Base-by-base conservation (phyloP, 345 rosid genomes). In the Aquilaria sinensis region DNA sequence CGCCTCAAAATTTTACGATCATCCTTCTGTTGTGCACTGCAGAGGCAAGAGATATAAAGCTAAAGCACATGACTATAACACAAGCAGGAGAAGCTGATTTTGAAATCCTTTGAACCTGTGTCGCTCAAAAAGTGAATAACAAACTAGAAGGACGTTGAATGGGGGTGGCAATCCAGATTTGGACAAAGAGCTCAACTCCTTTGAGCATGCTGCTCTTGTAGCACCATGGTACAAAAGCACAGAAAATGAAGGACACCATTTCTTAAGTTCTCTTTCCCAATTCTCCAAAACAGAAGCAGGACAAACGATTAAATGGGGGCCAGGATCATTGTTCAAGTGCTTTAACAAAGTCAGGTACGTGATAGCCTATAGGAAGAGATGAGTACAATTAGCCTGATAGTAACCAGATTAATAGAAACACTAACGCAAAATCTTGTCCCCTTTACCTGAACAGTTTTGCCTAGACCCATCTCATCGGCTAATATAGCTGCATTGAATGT, bases 401-500 rank as follows among this genome's bases (percentile, higher is more conserved):
- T 49, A 62, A 52, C 41, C 49, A 45, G 43, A 34, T 56, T 59
- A 58, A 64, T 51, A 11, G 10, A 34, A 15, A 53, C 29, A 72
- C 45, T 45, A 16, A 56, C 51, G 16, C 58, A 47, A 59, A 29
- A 54, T 64, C 52, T 33, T 53, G 70, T 47, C 30, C 62, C 8
- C 57, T 31, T 45, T 68, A 94, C 99, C 99, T 94, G 97, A 74
- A 94, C 82, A 62, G 99, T 94, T 85, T 91, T 94, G 65, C 99
- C 96, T 48, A 94, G 96, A 73, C 99, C 96, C 99, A 87, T 94
- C 85, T 94, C 97, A 75, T 91, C 97, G 8, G 96, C 97, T 76
- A 91, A 78, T 81, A 90, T 85, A 72, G 99, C 99, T 90, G 85
- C 86, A 85, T 30, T 30, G 30, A 57, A 70, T 12, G 67, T 51